These are phyloP conservation scores for Eucalyptus virginea DNA, from an alignment of 345 rosid genomes.

Conservation along the genomic window DNA sequence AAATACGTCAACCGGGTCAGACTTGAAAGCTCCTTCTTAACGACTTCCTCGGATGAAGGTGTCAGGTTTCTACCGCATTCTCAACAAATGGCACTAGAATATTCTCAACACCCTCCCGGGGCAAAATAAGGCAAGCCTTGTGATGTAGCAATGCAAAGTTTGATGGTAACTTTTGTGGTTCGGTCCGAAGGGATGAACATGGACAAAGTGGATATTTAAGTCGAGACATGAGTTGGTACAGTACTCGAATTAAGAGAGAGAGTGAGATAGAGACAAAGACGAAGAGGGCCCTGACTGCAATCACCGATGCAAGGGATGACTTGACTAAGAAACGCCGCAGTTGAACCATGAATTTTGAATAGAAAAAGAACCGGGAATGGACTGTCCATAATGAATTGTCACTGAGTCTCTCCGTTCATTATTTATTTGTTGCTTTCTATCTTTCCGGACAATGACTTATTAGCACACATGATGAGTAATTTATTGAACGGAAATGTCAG, in stretches of 20 bases:
- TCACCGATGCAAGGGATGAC: not conserved
- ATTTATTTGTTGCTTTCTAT: not conserved
- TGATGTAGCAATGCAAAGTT: not conserved
- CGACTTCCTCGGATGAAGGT: fast-evolving
- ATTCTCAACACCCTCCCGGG: not conserved
- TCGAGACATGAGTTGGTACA: not conserved
- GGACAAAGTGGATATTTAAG: not conserved
- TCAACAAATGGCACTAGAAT: not conserved
- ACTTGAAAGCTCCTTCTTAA: too few species aligned
- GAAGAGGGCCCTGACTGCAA: fast-evolving
- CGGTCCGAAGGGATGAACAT: not conserved
- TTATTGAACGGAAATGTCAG: too few species aligned
- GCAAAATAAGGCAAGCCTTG: not conserved
- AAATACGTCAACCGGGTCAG: fast-evolving
- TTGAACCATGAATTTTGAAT: too few species aligned
- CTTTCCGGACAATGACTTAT: not conserved
- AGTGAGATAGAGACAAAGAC: too few species aligned
- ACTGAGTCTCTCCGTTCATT: not conserved
- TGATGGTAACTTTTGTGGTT: not conserved
- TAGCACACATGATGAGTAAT: not conserved
- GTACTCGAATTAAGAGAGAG: not conserved
- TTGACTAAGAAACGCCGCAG: not conserved
- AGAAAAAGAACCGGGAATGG: too few species aligned
- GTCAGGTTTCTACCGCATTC: fast-evolving
- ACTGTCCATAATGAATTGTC: not conserved